Percentiles rank a stretch among this genome's conserved stretches.
Conservation (phyloP, 768 basidiomycete genomes). For the Tricholoma furcatifolium region DNA sequence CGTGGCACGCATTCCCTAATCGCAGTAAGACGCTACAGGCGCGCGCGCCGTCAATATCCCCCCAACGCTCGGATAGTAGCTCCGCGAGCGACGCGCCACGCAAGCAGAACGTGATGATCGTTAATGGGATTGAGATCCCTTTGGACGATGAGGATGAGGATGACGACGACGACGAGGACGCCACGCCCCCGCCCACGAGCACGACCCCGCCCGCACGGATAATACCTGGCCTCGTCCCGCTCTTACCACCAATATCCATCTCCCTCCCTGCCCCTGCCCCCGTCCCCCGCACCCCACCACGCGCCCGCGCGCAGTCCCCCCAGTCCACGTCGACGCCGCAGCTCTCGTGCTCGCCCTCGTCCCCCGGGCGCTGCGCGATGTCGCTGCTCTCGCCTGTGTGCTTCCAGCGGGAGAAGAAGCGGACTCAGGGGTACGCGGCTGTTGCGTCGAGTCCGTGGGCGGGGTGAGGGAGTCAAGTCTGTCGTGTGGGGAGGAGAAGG, state of each 20-base stretch:
- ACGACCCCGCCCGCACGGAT: neutral
- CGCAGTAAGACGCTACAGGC: neutral
- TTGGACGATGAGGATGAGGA: slow-evolving; percentile 18
- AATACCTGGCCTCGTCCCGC: neutral
- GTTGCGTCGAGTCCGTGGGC: neutral
- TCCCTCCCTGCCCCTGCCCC: neutral
- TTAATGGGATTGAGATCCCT: slow-evolving; percentile 18
- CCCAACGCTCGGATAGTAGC: slow-evolving; percentile 6
- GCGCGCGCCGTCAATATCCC: slow-evolving; percentile 3
- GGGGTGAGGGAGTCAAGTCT: neutral
- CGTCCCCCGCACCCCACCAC: neutral
- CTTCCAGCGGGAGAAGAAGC: slow-evolving; percentile 8
- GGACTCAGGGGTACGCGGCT: neutral
- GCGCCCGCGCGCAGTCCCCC: neutral
- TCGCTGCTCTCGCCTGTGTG: slow-evolving; percentile 2
- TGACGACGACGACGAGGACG: slow-evolving; percentile 6
- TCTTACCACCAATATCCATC: neutral
- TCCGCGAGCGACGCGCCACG: neutral
- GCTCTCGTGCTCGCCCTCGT: slow-evolving; percentile 1
- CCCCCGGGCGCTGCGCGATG: neutral
- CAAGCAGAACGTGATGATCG: slow-evolving; percentile 4
- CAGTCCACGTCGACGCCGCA: neutral
- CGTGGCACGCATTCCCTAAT: slow-evolving; percentile 10
- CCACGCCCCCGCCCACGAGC: neutral
- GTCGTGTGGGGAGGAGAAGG: no score